Evolutionary conservation across 2,329 filamentous ascomycete genomes (phyloP), one percentile per base, ranked within the genome.

Genomic region (Huntiella savannae): DNA sequence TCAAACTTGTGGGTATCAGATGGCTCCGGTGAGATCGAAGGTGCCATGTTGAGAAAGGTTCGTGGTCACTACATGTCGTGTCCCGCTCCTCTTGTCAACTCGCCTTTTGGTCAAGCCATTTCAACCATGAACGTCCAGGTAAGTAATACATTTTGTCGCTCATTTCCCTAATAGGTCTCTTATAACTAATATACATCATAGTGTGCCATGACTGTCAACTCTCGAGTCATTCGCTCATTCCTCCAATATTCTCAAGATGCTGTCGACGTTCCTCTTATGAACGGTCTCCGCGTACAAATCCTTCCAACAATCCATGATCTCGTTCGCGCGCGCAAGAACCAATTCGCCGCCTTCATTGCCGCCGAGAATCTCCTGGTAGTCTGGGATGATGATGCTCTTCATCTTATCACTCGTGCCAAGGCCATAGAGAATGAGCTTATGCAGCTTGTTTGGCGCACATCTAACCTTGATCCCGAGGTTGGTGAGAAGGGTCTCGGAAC

Each of bases 191-290:
- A 8, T 34, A 19, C n/a, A 17, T 4, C 10, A 12, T 19, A 83
- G 75, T 81, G 75, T 55, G 79, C 79, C 43, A 84, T 87, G 77
- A 87, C 81, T 0, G 75, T 86, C 52, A 85, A 83, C 58, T 86
- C 82, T 0, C 66, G 80, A 52, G 77, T 86, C 49, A 82, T 87
- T 61, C 82, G 81, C 63, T 80, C 79, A 0, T 85, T 85, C 54
- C 65, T 87, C 5, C 70, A 78, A 48, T 83, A 74, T 73, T 76
- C 77, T 2, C 79, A 79, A 2, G 73, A 81, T 49, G 79, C 79
- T 2, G 70, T 80, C 15, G 79, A 85, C 54, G 79, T 87, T 8
- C 82, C 82, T 1, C 62, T 87, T 45, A 76, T 75, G 63, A 83
- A 86, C 57, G 80, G 80, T 15, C 70, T 85, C n/a, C 71, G 78